Evolutionary conservation across 108 stramenopile species (phyloP).

Genomic region (Nitzschia sp.): DNA sequence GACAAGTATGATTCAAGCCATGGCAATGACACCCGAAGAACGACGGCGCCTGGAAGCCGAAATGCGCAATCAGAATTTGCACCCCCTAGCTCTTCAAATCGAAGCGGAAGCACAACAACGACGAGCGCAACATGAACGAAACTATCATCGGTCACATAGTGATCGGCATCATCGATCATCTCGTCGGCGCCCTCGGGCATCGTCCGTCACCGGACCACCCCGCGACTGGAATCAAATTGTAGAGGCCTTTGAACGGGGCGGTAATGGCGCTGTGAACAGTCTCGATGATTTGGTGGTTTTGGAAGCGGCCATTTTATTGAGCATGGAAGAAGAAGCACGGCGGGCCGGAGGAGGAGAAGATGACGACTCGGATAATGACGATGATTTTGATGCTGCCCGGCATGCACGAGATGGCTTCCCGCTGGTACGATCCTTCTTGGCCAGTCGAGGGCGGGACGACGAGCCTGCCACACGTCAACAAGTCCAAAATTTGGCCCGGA

Average conservation of each 20-base stretch:
- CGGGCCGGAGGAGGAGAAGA: neutral
- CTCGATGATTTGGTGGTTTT: conserved; percentile 74
- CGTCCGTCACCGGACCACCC: neutral
- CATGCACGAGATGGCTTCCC: conserved; percentile 41
- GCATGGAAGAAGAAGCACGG: conserved; percentile 42
- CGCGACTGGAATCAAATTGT: conserved; percentile 50
- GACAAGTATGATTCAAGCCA: conserved; percentile 26
- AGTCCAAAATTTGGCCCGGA: conserved; percentile 4
- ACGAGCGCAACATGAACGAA: conserved; percentile 57
- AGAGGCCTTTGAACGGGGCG: conserved; percentile 38
- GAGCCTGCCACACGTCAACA: neutral
- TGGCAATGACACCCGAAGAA: conserved; percentile 78
- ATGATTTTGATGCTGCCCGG: conserved; percentile 14
- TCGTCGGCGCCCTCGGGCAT: neutral
- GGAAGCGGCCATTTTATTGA: conserved; percentile 70
- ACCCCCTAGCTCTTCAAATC: conserved; percentile 64
- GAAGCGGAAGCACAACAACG: conserved; percentile 69
- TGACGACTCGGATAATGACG: neutral
- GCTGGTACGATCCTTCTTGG: conserved; percentile 26
- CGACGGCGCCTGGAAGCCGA: conserved; percentile 65
- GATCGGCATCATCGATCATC: neutral
- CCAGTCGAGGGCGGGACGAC: conserved; percentile 12
- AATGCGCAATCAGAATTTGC: conserved; percentile 71
- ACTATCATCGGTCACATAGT: conserved; percentile 40
- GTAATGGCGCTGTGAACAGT: conserved; percentile 25